Evolutionary conservation across 2,329 filamentous ascomycete genomes (phyloP).

Genomic region (Cladorrhinum sp.): DNA sequence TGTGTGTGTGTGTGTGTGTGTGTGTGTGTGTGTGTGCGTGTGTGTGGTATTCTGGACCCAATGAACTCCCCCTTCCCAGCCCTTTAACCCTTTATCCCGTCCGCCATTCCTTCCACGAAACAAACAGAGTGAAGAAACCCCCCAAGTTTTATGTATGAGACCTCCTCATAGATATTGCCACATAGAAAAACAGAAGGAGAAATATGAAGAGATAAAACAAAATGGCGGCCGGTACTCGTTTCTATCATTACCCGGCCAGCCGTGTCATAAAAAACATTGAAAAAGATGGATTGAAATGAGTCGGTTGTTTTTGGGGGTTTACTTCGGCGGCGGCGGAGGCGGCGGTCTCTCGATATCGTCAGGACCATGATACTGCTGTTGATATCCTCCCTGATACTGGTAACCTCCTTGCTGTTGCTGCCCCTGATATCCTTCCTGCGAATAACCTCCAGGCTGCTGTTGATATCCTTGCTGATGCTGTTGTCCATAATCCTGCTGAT

Average conservation of each 20-base stretch:
- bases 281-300: background rate
- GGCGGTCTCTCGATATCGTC: background rate
- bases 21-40: no score
- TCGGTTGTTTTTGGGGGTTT: background rate
- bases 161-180: background rate
- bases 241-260: conserved; percentile 1
- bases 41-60: no score
- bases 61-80: background rate
- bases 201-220: background rate
- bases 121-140: no score
- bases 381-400: background rate
- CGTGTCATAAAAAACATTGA: background rate
- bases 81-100: background rate
- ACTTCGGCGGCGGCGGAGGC: background rate
- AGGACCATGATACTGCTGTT: background rate
- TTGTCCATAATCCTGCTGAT: background rate
- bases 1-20: background rate
- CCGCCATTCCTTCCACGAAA: no score
- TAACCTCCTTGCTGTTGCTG: background rate
- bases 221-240: background rate
- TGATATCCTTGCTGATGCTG: background rate
- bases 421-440: background rate
- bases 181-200: background rate
- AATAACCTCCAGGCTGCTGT: background rate
- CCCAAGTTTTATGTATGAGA: background rate